Evolutionary conservation across 129 eudicot genomes (phyloP).

Genomic region (Chrysanthemum lavandulifolium): DNA sequence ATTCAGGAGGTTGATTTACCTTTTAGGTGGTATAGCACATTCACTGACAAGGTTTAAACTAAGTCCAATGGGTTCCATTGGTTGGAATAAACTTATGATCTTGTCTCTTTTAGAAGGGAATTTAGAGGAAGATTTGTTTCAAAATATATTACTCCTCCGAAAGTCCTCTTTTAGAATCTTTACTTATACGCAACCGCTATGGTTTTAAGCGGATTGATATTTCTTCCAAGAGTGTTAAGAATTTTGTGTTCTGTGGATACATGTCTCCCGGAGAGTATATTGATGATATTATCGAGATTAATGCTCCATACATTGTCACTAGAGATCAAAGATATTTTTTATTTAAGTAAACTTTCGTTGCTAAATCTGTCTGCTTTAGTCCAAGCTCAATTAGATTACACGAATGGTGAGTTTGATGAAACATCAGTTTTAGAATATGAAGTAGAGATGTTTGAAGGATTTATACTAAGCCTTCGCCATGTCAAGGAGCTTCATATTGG

Average conservation of each 20-base stretch:
- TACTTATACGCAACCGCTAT: neutral
- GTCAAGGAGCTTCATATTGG: slow-evolving; percentile 23
- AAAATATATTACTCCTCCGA: neutral
- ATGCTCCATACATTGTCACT: slow-evolving; percentile 30
- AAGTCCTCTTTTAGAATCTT: slow-evolving; percentile 22
- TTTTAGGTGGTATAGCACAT: too few relatives aligned
- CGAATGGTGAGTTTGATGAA: neutral
- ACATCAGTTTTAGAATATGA: neutral
- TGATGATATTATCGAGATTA: slow-evolving; percentile 14
- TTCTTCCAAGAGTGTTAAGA: slow-evolving; percentile 27
- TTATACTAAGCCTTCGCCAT: slow-evolving; percentile 17
- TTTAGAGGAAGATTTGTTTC: neutral
- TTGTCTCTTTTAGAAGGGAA: neutral
- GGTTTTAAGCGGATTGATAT: neutral
- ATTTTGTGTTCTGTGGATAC: slow-evolving; percentile 25
- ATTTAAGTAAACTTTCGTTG: slow-evolving; percentile 23
- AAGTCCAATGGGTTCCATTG: neutral
- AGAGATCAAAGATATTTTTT: slow-evolving; percentile 1
- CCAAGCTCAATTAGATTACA: slow-evolving; percentile 15
- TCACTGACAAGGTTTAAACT: neutral
- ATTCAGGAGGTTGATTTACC: too few relatives aligned
- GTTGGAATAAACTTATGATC: neutral
- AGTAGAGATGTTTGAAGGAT: slow-evolving; percentile 28
- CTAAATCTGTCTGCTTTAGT: slow-evolving; percentile 19
- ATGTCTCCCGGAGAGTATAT: neutral